A percentile compares a stretch with the other conserved stretches of the same genome.
Evolutionary conservation across 2,329 filamentous ascomycete species (phyloP).

Genomic region (Monilinia laxa): DNA sequence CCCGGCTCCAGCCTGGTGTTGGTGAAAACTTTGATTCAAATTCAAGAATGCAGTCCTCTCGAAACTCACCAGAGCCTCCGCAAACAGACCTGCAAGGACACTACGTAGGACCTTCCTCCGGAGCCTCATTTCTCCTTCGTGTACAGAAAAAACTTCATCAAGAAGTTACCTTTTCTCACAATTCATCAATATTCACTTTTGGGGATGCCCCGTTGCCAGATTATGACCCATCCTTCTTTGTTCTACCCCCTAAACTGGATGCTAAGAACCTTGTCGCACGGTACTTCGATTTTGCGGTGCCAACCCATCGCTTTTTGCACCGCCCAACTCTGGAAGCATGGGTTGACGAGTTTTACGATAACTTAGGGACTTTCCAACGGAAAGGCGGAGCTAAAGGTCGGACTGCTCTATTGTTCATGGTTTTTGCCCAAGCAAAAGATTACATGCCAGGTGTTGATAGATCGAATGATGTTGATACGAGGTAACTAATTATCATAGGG

Average conservation of each 20-base stretch:
- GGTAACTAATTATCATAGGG: constrained; percentile 13
- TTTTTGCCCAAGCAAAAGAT: constrained; percentile 51
- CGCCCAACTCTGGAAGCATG: constrained; percentile 52
- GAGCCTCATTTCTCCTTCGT: constrained; percentile 50
- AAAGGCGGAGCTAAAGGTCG: constrained; percentile 44
- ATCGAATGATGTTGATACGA: constrained; percentile 25
- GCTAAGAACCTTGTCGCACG: constrained; percentile 44
- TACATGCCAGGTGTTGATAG: constrained; percentile 35
- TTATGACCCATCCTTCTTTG: constrained; percentile 46
- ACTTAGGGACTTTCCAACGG: constrained; percentile 44
- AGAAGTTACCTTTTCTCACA: constrained; percentile 42
- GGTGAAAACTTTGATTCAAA: background rate
- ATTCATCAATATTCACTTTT: constrained; percentile 42
- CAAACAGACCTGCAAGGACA: constrained; percentile 49
- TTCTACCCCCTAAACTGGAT: constrained; percentile 38
- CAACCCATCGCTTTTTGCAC: constrained; percentile 59
- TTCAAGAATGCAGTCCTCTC: constrained; percentile 35
- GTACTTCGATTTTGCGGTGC: constrained; percentile 61
- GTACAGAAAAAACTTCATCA: constrained; percentile 51
- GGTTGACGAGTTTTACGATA: constrained; percentile 50
- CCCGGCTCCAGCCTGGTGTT: background rate
- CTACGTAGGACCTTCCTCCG: constrained; percentile 50
- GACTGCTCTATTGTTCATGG: constrained; percentile 48
- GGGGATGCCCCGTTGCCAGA: constrained; percentile 46
- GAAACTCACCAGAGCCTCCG: constrained; percentile 48